These are phyloP conservation scores for Escallonia rubra DNA, from an alignment of 129 eudicot species.

Conservation along the genomic window DNA sequence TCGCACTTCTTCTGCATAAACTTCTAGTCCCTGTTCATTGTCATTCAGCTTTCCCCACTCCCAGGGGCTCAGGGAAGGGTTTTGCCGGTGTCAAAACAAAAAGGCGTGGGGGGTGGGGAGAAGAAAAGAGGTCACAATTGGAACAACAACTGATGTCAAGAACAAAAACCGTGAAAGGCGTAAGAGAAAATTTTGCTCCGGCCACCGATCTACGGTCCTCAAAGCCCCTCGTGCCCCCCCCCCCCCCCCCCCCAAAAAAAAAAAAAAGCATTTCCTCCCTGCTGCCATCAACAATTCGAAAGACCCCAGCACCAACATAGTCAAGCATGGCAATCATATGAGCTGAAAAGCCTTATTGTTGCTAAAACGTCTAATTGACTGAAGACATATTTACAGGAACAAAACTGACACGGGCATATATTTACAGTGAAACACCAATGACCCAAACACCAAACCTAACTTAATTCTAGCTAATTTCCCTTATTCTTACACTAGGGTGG, in stretches of 20 bases:
- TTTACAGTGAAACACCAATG: slow-evolving; percentile 9
- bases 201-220: background rate
- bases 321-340: background rate
- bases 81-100: too few relatives aligned
- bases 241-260: too few relatives aligned
- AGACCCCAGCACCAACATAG: background rate
- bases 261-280: too few relatives aligned
- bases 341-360: slow-evolving; percentile 7
- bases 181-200: background rate
- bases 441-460: slow-evolving; percentile 1
- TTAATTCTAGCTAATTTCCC: background rate
- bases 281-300: background rate
- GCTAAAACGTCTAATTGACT: background rate
- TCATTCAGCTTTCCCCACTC: too few relatives aligned
- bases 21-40: too few relatives aligned
- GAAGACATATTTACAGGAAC: slow-evolving; percentile 9
- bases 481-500: background rate
- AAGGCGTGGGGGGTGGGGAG: too few relatives aligned
- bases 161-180: background rate
- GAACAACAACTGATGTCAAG: too few relatives aligned
- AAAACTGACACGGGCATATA: slow-evolving; percentile 2
- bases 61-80: too few relatives aligned
- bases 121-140: too few relatives aligned
- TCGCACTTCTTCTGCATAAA: too few relatives aligned
- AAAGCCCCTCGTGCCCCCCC: too few relatives aligned